phyloP scores from a whole-genome alignment of 2,329 filamentous ascomycete genomes.

The Alternaria sp. region DNA sequence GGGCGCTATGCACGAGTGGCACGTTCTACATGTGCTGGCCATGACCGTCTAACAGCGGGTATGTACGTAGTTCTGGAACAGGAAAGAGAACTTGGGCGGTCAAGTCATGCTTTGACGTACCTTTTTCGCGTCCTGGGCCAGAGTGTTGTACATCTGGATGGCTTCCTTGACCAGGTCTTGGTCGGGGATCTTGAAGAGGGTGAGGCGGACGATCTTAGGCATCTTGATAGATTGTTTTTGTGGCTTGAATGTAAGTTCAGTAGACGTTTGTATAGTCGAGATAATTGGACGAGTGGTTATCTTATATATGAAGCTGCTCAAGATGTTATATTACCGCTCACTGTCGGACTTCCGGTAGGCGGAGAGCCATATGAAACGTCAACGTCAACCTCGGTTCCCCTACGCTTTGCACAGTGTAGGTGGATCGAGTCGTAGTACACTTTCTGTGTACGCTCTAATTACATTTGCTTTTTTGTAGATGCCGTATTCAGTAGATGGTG shows the following conservation, averaged over 20 bases:
- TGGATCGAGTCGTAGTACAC: constrained; percentile 1
- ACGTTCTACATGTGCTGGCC: constrained; percentile 15
- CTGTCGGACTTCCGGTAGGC: constrained; percentile 21
- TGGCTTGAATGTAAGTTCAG: neutral
- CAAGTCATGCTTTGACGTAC: constrained; percentile 30
- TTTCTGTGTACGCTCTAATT: neutral
- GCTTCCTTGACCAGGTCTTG: constrained; percentile 37
- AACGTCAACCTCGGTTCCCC: constrained; percentile 29
- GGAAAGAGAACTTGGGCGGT: constrained; percentile 1
- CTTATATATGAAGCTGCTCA: neutral
- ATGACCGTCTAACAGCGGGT: constrained; percentile 16
- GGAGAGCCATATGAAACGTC: constrained; percentile 35
- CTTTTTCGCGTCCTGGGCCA: constrained; percentile 45
- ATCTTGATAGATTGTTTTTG: constrained; percentile 28
- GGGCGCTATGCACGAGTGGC: constrained; percentile 6
- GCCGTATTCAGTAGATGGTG: neutral
- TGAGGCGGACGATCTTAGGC: constrained; percentile 47
- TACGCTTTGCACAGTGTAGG: constrained; percentile 17
- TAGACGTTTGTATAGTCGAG: neutral
- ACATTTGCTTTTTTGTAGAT: constrained; percentile 5
- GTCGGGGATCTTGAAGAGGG: constrained; percentile 50
- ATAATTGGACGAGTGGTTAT: neutral
- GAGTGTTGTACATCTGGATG: constrained; percentile 44
- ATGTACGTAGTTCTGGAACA: constrained; percentile 17
- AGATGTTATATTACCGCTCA: constrained; percentile 1